Evolutionary conservation across 495 filamentous ascomycete species (phyloP), one percentile per base, ranked within the genome.

Genomic region (Daldinia childiae): DNA sequence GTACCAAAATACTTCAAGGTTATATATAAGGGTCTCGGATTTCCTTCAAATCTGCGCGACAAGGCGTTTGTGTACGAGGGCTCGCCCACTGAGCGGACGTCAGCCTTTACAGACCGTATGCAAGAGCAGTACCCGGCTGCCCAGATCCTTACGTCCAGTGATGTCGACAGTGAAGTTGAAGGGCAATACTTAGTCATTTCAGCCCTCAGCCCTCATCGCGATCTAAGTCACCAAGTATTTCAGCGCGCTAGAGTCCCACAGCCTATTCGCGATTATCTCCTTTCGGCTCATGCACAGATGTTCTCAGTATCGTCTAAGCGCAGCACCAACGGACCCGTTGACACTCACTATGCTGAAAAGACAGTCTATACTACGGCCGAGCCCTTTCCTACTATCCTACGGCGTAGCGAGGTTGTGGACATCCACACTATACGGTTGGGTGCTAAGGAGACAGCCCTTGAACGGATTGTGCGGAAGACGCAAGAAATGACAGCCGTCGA

Each of bases 21-120:
- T 24, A 84, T 90, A 38, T 99, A 94, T 82, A 91, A 90, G 75
- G 95, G 95, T 19, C 88, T 98, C 57, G 95, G 96, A 0, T 99
- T 98, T 80, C 93, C 93, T 11, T 55, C 86, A 3, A 89, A 84
- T 39, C 76, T 98, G 48, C 87, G 93, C 58, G 94, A 98, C 77
- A 96, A 97, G 80, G 91, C 97, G 62, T 98, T 93, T 76, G 91
- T 99, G 52, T 96, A 95, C 66, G 92, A 98, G 80, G 93, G 90
- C 3, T 87, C 88, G 7, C 85, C 91, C 1, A 88, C 82, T 4
- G 96, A 98, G 76, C 89, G 90, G 15, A 88, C 92, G 62, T 86
- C 89, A 2, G 88, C 87, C 8, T 98, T 99, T 77, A 92, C 93
- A 24, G 95, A 99, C 78, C 90, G 93, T 45, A 91, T 98, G 88